These are phyloP conservation scores for Scedosporium dehoogii DNA, from an alignment of 2,329 filamentous ascomycete genomes.

Conservation along the genomic window DNA sequence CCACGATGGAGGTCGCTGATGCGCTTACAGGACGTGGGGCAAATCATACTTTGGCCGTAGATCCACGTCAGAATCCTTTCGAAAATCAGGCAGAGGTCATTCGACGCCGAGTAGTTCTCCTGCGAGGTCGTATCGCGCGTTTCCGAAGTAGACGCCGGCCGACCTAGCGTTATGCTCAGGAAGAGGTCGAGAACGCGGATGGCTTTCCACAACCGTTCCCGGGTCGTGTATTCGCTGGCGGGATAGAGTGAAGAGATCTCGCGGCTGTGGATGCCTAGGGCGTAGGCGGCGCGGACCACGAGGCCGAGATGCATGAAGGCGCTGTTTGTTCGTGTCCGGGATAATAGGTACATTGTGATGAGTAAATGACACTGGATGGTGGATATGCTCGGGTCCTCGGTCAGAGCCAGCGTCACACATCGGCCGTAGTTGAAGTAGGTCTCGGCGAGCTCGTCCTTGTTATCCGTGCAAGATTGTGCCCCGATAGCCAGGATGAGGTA, in stretches of 20 bases:
- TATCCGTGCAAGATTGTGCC: constrained; percentile 21
- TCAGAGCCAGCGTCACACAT: constrained; percentile 21
- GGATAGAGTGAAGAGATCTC: constrained; percentile 17
- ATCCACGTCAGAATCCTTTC: constrained; percentile 24
- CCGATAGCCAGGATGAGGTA: constrained; percentile 21
- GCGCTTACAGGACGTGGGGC: constrained; percentile 14
- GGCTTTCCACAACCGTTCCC: constrained; percentile 21
- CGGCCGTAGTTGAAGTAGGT: constrained; percentile 24
- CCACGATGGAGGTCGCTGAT: constrained; percentile 18
- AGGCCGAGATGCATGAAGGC: constrained; percentile 28
- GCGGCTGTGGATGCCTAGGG: constrained; percentile 20
- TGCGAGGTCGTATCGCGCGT: constrained; percentile 11
- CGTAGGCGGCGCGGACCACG: constrained; percentile 25
- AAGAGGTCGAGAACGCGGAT: constrained; percentile 23
- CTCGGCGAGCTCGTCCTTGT: constrained; percentile 22
- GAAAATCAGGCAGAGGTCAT: constrained; percentile 25
- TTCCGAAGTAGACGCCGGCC: constrained; percentile 22
- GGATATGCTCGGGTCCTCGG: constrained; percentile 23
- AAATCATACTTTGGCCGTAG: constrained; percentile 21
- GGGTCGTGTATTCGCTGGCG: constrained; percentile 9
- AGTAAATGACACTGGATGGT: constrained; percentile 22
- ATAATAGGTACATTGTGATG: constrained; percentile 26
- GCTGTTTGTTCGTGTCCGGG: constrained; percentile 21
- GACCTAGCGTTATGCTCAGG: constrained; percentile 21
- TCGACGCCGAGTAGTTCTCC: constrained; percentile 16